Percentiles rank a stretch among this genome's conserved stretches.
These are phyloP conservation scores for Lentinula novae-zelandiae DNA, from an alignment of 1,284 basidiomycete species.

Conservation along the genomic window DNA sequence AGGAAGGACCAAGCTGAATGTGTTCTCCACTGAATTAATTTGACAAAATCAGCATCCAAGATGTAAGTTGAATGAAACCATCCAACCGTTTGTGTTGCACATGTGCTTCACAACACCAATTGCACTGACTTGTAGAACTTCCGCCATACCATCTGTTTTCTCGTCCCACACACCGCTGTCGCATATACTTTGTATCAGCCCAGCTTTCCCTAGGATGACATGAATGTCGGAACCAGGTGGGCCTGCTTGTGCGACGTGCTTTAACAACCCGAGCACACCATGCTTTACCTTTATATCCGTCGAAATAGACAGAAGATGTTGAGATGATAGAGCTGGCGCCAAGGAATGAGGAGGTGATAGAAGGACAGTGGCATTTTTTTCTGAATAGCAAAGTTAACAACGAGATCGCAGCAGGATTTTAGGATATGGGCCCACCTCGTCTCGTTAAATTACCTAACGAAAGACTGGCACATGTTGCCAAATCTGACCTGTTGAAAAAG, in stretches of 20 bases:
- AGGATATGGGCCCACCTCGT: constrained; percentile 50
- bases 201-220: constrained; percentile 55
- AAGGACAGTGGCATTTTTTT: constrained; percentile 61
- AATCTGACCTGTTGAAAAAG: constrained; percentile 57
- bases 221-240: constrained; percentile 61
- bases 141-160: constrained; percentile 69
- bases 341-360: constrained; percentile 51
- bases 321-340: constrained; percentile 47
- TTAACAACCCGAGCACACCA: constrained; percentile 77
- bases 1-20: constrained; percentile 55
- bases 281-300: constrained; percentile 83
- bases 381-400: constrained; percentile 32
- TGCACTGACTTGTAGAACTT: constrained; percentile 83
- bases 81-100: constrained; percentile 66
- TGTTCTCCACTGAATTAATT: constrained; percentile 55
- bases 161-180: constrained; percentile 72
- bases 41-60: constrained; percentile 6
- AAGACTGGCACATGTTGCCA: constrained; percentile 79
- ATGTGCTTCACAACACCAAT: constrained; percentile 90
- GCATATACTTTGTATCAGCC: constrained; percentile 59
- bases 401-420: neutral
- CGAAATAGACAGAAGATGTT: constrained; percentile 42
- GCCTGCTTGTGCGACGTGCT: constrained; percentile 78
- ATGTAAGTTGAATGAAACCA: constrained; percentile 19
- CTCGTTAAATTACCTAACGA: constrained; percentile 80